Conservation (phyloP, 2,329 filamentous ascomycete species). For the Colletotrichum filicis region DNA sequence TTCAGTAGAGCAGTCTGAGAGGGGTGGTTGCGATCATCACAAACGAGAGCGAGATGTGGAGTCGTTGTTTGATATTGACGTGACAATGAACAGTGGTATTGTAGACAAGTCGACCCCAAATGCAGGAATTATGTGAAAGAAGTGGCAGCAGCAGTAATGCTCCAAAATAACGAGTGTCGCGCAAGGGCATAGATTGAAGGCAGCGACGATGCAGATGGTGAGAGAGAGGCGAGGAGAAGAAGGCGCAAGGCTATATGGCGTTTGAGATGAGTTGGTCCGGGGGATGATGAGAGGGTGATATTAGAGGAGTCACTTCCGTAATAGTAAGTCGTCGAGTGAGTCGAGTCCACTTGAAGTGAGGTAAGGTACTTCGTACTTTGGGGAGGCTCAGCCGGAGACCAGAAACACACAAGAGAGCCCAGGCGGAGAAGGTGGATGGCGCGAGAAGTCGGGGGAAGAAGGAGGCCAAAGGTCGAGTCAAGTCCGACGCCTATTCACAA, state of each 20-base stretch:
- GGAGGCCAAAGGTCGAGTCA: conserved; percentile 25
- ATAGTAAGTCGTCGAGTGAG: neutral
- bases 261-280: neutral
- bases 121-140: conserved; percentile 3
- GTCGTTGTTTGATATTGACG: neutral
- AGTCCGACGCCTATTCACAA: conserved; percentile 24
- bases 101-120: neutral
- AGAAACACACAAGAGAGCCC: neutral
- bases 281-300: neutral
- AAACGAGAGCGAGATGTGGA: neutral
- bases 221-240: neutral
- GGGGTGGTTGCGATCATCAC: conserved; percentile 32
- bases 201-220: neutral
- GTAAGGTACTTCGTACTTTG: neutral
- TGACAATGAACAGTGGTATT: neutral
- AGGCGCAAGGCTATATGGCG: conserved; percentile 6
- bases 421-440: neutral
- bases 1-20: conserved; percentile 14
- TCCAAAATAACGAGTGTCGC: neutral
- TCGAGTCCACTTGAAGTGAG: neutral
- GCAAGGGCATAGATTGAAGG: neutral
- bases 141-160: neutral
- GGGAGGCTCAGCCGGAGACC: neutral
- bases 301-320: neutral
- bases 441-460: conserved; percentile 7